These are phyloP conservation scores for Trichoderma sp. DNA, from an alignment of 2,329 filamentous ascomycete genomes.

Conservation along the genomic window DNA sequence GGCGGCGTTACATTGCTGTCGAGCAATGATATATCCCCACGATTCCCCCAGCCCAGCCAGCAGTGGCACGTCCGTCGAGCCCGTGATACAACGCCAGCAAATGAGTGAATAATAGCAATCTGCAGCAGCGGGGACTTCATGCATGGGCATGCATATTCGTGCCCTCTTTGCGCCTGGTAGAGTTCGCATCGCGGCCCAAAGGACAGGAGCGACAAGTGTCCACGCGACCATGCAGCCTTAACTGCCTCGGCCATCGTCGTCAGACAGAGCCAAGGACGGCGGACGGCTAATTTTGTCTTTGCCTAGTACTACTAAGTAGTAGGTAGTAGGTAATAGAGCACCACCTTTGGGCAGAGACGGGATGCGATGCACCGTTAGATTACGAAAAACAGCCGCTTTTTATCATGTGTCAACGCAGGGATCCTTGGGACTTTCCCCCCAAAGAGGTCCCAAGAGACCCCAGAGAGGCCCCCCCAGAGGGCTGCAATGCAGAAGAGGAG, in stretches of 20 bases:
- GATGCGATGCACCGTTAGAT: neutral
- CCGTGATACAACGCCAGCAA: slow-evolving; percentile 7
- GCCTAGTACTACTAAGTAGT: no score
- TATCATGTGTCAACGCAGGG: slow-evolving; percentile 12
- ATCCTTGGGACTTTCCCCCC: neutral
- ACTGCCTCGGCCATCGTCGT: slow-evolving; percentile 5
- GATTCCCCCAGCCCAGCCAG: neutral
- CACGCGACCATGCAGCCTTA: slow-evolving; percentile 16
- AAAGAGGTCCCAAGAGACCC: neutral
- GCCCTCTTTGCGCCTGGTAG: slow-evolving; percentile 9
- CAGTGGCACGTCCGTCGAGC: neutral
- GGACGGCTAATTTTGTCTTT: slow-evolving; percentile 12
- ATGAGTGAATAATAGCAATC: slow-evolving; percentile 14
- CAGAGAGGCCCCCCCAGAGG: no score
- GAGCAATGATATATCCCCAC: neutral
- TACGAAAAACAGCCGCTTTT: slow-evolving; percentile 9
- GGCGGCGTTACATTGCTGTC: neutral
- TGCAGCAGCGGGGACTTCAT: neutral
- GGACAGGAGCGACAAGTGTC: slow-evolving; percentile 17
- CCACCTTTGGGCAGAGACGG: slow-evolving; percentile 6
- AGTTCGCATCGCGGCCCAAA: slow-evolving; percentile 17
- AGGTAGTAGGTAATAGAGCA: no score
- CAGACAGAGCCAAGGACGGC: neutral
- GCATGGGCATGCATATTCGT: slow-evolving; percentile 11
- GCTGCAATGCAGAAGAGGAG: neutral